Conservation (phyloP, 2,329 filamentous ascomycete species). For the Paramyrothecium roridum region DNA sequence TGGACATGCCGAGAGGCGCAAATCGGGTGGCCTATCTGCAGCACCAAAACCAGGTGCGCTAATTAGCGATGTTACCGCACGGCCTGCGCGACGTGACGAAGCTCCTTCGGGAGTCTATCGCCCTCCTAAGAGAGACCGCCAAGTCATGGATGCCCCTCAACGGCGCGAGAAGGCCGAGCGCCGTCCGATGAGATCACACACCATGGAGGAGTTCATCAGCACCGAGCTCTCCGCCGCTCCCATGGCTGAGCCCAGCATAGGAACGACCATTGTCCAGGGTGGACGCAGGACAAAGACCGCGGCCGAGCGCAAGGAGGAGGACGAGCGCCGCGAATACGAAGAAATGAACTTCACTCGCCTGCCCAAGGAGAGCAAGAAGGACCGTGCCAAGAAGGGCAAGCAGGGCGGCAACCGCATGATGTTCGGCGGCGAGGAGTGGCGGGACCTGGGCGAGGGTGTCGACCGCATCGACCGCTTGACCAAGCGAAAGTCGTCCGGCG, state of each 20-base stretch:
- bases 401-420: slow-evolving; percentile 58
- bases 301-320: slow-evolving; percentile 72
- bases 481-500: slow-evolving; percentile 59
- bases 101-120: slow-evolving; percentile 72
- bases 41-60: slow-evolving; percentile 28
- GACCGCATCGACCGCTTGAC: slow-evolving; percentile 85
- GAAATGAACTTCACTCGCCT: slow-evolving; percentile 88
- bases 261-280: slow-evolving; percentile 77
- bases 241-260: slow-evolving; percentile 83
- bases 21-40: slow-evolving; percentile 21
- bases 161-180: slow-evolving; percentile 57
- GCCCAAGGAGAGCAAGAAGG: slow-evolving; percentile 85
- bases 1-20: slow-evolving; percentile 22
- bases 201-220: slow-evolving; percentile 87
- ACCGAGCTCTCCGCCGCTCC: slow-evolving; percentile 82
- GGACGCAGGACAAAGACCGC: slow-evolving; percentile 78
- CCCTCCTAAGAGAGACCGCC: slow-evolving; percentile 84
- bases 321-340: slow-evolving; percentile 81
- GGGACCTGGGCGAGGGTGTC: slow-evolving; percentile 76
- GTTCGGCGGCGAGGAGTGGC: slow-evolving; percentile 91
- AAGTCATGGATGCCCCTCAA: slow-evolving; percentile 69
- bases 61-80: slow-evolving; percentile 27
- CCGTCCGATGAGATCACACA: slow-evolving; percentile 69
- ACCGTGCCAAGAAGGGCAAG: slow-evolving; percentile 62
- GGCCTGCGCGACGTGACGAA: slow-evolving; percentile 22